Conservation (phyloP, 83 land plant genomes). For the Isoetes engelmannii region DNA sequence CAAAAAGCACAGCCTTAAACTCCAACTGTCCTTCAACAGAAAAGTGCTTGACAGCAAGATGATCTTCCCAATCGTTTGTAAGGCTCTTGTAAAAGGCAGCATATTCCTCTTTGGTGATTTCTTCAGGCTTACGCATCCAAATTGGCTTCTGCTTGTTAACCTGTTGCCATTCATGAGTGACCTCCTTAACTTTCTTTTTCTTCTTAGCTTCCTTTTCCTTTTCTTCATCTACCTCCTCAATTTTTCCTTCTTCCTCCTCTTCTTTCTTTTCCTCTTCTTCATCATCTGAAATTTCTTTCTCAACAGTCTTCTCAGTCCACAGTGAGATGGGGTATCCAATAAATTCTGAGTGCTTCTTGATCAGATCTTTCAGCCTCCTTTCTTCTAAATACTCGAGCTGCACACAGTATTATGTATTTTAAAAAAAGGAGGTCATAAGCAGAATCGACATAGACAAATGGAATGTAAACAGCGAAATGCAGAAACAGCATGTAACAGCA, state of each 20-base stretch:
- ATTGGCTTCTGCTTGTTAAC: conserved; percentile 83
- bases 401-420: too few relatives aligned
- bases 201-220: conserved; percentile 45
- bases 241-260: conserved; percentile 41
- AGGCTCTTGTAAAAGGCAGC: conserved; percentile 70
- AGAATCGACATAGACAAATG: too few relatives aligned
- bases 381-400: conserved; percentile 69
- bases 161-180: conserved; percentile 56
- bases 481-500: too few relatives aligned
- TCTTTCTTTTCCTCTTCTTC: conserved; percentile 59
- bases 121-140: conserved; percentile 75
- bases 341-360: conserved; percentile 82
- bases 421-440: too few relatives aligned
- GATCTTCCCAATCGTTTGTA: conserved; percentile 82
- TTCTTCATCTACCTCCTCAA: conserved; percentile 57
- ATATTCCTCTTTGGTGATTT: conserved; percentile 69
- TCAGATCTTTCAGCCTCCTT: conserved; percentile 62
- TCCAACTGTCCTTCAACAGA: conserved; percentile 81
- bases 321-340: conserved; percentile 73
- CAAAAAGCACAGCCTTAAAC: conserved; percentile 67
- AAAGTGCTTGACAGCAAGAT: conserved; percentile 69
- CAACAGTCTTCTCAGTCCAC: conserved; percentile 74
- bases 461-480: too few relatives aligned
- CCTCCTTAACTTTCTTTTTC: conserved; percentile 78
- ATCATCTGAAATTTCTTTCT: conserved; percentile 72